phyloP scores from a whole-genome alignment of 257 asterid species.

The Capsicum chinense region DNA sequence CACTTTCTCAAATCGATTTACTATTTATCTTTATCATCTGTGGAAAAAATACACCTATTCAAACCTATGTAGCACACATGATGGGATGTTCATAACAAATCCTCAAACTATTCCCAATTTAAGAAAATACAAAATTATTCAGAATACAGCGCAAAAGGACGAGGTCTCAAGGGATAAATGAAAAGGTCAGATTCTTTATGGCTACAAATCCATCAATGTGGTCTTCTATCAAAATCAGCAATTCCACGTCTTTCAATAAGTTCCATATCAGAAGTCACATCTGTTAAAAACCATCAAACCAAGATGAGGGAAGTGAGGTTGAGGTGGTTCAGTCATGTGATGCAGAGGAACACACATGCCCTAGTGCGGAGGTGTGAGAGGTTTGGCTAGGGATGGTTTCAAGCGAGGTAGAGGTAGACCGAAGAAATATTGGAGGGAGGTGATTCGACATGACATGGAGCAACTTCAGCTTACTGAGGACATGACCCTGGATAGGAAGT shows the following conservation, averaged over 20 bases:
- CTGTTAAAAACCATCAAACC: slow-evolving; percentile 1
- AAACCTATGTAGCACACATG: neutral
- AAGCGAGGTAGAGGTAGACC: too few species aligned
- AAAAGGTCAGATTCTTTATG: slow-evolving; percentile 10
- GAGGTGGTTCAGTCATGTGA: too few species aligned
- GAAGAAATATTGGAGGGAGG: too few species aligned
- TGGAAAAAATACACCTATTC: neutral
- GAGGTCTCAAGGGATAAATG: slow-evolving; percentile 13
- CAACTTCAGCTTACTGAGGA: too few species aligned
- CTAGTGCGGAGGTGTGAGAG: too few species aligned
- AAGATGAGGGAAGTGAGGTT: too few species aligned
- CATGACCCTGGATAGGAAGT: too few species aligned
- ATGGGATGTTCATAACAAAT: neutral
- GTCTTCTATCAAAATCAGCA: neutral
- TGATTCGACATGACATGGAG: too few species aligned
- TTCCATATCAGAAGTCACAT: slow-evolving; percentile 13
- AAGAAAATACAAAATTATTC: neutral
- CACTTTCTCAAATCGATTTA: slow-evolving; percentile 15
- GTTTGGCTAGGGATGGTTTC: too few species aligned
- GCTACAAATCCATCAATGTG: neutral
- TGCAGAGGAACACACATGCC: too few species aligned
- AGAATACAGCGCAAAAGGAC: neutral
- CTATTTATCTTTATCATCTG: neutral
- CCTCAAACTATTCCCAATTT: slow-evolving; percentile 24
- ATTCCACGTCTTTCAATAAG: slow-evolving; percentile 5